These are phyloP conservation scores for Leccinum pellstonianum DNA, from an alignment of 768 basidiomycete species.

Conservation along the genomic window DNA sequence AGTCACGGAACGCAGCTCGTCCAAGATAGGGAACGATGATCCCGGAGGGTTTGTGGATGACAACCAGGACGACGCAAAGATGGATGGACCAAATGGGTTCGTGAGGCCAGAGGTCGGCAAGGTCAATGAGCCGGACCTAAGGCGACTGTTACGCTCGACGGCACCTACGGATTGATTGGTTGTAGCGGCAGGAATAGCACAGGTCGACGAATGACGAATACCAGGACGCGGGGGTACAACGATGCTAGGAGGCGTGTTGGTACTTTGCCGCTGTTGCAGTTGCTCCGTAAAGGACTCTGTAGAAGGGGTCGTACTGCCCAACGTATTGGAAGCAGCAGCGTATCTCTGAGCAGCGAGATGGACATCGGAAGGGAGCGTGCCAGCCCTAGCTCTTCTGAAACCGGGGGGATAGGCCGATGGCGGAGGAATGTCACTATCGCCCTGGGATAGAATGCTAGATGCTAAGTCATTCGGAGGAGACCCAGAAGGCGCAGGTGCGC, in stretches of 20 bases:
- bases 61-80: conserved; percentile 92
- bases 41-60: conserved; percentile 55
- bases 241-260: conserved; percentile 39
- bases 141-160: conserved; percentile 73
- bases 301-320: conserved; percentile 48
- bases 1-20: conserved; percentile 78
- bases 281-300: conserved; percentile 51
- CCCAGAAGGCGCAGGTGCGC: conserved; percentile 62
- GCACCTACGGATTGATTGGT: conserved; percentile 33
- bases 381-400: conserved; percentile 94
- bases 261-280: conserved; percentile 38
- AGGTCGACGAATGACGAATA: conserved; percentile 74
- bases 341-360: conserved; percentile 83
- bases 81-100: conserved; percentile 83
- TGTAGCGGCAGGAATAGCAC: conserved; percentile 54
- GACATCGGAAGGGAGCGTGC: conserved; percentile 95
- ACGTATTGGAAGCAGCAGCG: conserved; percentile 61
- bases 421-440: conserved; percentile 58
- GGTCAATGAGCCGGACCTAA: conserved; percentile 91
- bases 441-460: conserved; percentile 55
- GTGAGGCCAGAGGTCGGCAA: conserved; percentile 73
- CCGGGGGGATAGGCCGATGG: conserved; percentile 80
- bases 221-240: conserved; percentile 56
- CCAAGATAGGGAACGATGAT: conserved; percentile 63
- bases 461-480: conserved; percentile 71